Conservation (phyloP, 2,329 filamentous ascomycete species). For the Seiridium cupressi region DNA sequence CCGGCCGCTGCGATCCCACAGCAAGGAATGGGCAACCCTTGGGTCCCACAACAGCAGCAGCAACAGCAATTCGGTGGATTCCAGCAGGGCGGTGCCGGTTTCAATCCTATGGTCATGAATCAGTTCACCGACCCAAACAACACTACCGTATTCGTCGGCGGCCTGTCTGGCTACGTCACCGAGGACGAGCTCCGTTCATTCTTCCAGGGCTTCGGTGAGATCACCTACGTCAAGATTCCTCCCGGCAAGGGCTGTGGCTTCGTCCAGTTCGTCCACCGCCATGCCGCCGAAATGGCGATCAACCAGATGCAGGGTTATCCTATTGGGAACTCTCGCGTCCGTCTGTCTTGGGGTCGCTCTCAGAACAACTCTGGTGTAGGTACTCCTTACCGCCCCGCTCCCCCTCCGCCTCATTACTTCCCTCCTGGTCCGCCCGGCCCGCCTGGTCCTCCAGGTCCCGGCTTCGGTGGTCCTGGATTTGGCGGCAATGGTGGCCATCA, state of each 20-base stretch:
- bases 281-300: conserved; percentile 99
- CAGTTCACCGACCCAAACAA: conserved; percentile 99
- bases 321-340: conserved; percentile 96
- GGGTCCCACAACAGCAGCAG: conserved; percentile 39
- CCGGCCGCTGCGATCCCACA: conserved; percentile 39
- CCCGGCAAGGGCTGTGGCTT: conserved; percentile 99
- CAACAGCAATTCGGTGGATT: conserved; percentile 35
- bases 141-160: conserved; percentile 97
- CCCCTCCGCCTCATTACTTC: conserved; percentile 30
- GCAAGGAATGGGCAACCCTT: conserved; percentile 35
- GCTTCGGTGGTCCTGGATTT: conserved; percentile 23
- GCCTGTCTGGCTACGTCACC: conserved; percentile 94
- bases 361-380: conserved; percentile 99
- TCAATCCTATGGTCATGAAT: conserved; percentile 73
- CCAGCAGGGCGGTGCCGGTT: conserved; percentile 37
- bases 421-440: conserved; percentile 27
- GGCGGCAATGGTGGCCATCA: conserved; percentile 21
- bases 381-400: conserved; percentile 93
- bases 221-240: conserved; percentile 99
- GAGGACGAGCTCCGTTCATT: conserved; percentile 99
- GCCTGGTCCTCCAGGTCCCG: conserved; percentile 15
- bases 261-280: conserved; percentile 97
- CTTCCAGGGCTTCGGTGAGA: conserved; percentile 99
- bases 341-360: conserved; percentile 93
- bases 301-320: conserved; percentile 99